Conservation (phyloP, 768 basidiomycete species). For the Cyclocybe aegerita region DNA sequence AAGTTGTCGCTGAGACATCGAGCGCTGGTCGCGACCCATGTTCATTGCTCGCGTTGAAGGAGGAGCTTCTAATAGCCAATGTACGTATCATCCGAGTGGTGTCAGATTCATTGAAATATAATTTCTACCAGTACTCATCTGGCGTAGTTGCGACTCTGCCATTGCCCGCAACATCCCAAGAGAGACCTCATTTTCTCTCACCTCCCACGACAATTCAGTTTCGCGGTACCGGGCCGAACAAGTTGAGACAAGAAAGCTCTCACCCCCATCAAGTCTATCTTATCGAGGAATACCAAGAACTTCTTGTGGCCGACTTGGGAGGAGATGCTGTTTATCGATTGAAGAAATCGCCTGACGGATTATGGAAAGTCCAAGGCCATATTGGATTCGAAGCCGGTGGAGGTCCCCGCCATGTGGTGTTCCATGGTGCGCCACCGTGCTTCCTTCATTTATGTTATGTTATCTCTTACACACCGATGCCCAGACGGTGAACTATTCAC, state of each 20-base stretch:
- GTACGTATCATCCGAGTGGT: slow-evolving; percentile 42
- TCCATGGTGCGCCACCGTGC: slow-evolving; percentile 47
- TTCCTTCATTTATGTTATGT: background rate
- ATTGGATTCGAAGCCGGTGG: slow-evolving; percentile 53
- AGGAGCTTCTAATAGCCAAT: slow-evolving; percentile 67
- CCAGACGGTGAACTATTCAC: slow-evolving; percentile 66
- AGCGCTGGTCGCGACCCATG: slow-evolving; percentile 68
- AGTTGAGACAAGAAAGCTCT: slow-evolving; percentile 63
- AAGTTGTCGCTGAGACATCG: slow-evolving; percentile 44
- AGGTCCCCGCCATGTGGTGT: slow-evolving; percentile 71
- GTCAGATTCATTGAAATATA: slow-evolving; percentile 1
- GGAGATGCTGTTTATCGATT: slow-evolving; percentile 66
- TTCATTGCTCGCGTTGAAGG: slow-evolving; percentile 54
- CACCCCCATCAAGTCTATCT: slow-evolving; percentile 78
- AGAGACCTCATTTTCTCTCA: slow-evolving; percentile 42
- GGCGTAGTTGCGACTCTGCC: slow-evolving; percentile 61
- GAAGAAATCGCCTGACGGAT: slow-evolving; percentile 38
- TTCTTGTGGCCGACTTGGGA: slow-evolving; percentile 78
- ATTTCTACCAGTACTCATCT: slow-evolving; percentile 57
- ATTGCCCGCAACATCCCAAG: slow-evolving; percentile 33
- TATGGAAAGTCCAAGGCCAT: slow-evolving; percentile 50
- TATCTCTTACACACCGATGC: background rate
- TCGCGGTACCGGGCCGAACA: slow-evolving; percentile 59
- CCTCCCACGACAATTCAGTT: slow-evolving; percentile 40
- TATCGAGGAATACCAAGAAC: slow-evolving; percentile 47